Evolutionary conservation across 345 rosid genomes (phyloP), one percentile per base, ranked within the genome.

Genomic region (Gossypium raimondii): DNA sequence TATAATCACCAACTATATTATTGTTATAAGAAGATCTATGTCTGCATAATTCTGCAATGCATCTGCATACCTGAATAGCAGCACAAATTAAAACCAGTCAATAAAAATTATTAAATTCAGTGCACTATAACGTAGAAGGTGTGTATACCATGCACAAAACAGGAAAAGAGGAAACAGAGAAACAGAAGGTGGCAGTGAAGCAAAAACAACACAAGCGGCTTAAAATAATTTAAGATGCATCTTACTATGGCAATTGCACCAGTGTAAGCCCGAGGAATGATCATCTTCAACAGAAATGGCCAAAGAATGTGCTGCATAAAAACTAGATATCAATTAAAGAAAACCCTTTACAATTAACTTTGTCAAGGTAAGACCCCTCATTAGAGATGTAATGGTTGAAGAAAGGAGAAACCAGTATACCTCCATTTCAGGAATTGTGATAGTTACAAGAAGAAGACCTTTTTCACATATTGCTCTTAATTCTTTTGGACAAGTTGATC

Each of bases 391-490:
- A 83, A 58, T 47, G 55, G 55, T 11, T 17, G 52, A 77, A 73
- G 64, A 58, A 70, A 34, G 51, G 65, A 47, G 50, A 53, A 52
- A 29, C 52, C 67, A 50, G 45, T 43, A 52, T 78, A 94, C 98
- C 98, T 92, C 95, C 97, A 92, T 94, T 84, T 94, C 98, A 48
- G 98, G 98, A 76, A 94, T 87, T 59, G 98, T 94, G 76, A 88
- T 86, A 18, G 98, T 94, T 79, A 94, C 83, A 81, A 94, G 87
- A 82, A 92, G 89, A 87, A 94, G 98, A 78, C 97, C 97, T 80
- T 94, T 89, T 76, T 93, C 98, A 84, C 97, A 94, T 45, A 92
- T 87, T 72, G 88, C 88, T 81, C 95, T 85, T 75, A 94, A 82
- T 80, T 90, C 83, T 71, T 84, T 73, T 45, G 87, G 92, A 82